Percentiles rank a stretch among this genome's conserved stretches.
Evolutionary conservation across 2,329 filamentous ascomycete genomes (phyloP).

Genomic region (Berkeleyomyces basicola): DNA sequence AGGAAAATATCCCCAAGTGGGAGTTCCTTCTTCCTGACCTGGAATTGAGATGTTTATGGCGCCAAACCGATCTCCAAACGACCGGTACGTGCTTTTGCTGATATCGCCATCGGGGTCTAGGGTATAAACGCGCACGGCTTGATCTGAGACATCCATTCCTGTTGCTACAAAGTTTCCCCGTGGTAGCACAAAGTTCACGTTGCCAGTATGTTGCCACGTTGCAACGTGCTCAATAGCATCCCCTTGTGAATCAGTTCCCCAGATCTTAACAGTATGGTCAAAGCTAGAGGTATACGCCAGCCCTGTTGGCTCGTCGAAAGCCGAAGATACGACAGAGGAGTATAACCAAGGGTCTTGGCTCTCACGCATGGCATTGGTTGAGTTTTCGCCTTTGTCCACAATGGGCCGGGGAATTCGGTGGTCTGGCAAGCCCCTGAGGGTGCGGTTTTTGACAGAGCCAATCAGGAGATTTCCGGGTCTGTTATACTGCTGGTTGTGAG

Average conservation of each 20-base stretch:
- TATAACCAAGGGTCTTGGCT: constrained; percentile 48
- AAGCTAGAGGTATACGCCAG: constrained; percentile 44
- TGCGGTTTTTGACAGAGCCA: constrained; percentile 30
- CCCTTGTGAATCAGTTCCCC: constrained; percentile 28
- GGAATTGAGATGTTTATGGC: neutral
- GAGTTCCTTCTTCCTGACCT: neutral
- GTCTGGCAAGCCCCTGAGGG: constrained; percentile 35
- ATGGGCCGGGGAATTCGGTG: constrained; percentile 40
- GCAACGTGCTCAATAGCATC: constrained; percentile 24
- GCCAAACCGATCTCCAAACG: constrained; percentile 17
- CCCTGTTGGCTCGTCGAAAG: constrained; percentile 30
- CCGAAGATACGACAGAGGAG: constrained; percentile 45
- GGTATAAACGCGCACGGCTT: constrained; percentile 41
- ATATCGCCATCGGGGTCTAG: constrained; percentile 23
- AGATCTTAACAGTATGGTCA: constrained; percentile 44
- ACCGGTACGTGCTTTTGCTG: constrained; percentile 22
- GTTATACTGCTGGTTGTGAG: constrained; percentile 49
- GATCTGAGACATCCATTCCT: constrained; percentile 35
- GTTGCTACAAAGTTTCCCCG: constrained; percentile 35
- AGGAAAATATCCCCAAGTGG: constrained; percentile 44
- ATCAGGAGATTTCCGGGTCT: constrained; percentile 45
- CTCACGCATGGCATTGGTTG: constrained; percentile 37
- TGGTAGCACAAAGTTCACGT: constrained; percentile 44
- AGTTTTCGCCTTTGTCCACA: constrained; percentile 37
- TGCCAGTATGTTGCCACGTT: constrained; percentile 40